Conservation (phyloP, 164 flowering plant species). For the Tinospora cordifolia region DNA sequence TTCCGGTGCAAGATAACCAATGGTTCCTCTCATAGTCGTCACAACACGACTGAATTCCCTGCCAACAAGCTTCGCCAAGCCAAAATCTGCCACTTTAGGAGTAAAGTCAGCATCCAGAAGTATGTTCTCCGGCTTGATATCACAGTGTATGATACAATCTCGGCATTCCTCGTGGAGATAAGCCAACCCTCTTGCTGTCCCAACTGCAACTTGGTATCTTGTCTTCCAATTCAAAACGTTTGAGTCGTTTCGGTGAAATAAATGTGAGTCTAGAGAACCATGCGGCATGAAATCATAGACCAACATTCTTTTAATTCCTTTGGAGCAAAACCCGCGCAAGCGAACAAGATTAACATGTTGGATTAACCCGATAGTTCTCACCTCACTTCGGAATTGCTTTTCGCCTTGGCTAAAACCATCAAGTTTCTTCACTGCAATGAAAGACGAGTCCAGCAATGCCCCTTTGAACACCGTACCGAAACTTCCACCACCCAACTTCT, state of each 20-base stretch:
- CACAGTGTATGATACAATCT: conserved; percentile 48
- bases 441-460: conserved; percentile 29
- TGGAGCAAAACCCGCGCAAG: conserved; percentile 51
- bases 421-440: conserved; percentile 50
- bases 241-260: not conserved
- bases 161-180: conserved; percentile 47
- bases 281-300: conserved; percentile 54
- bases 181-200: conserved; percentile 35
- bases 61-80: conserved; percentile 44
- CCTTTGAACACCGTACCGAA: conserved; percentile 59
- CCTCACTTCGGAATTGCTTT: conserved; percentile 48
- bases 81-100: conserved; percentile 50
- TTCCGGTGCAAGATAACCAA: no score
- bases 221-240: conserved; percentile 29
- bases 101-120: conserved; percentile 30
- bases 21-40: conserved; percentile 48
- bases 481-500: conserved; percentile 47
- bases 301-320: conserved; percentile 32
- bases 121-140: conserved; percentile 55
- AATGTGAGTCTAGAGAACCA: conserved; percentile 27
- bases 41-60: conserved; percentile 42
- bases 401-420: conserved; percentile 45
- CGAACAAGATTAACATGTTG: no score
- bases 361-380: conserved; percentile 45
- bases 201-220: conserved; percentile 34